Base-by-base conservation (phyloP, 768 basidiomycete genomes). In the Hydnomerulius pinastri region DNA sequence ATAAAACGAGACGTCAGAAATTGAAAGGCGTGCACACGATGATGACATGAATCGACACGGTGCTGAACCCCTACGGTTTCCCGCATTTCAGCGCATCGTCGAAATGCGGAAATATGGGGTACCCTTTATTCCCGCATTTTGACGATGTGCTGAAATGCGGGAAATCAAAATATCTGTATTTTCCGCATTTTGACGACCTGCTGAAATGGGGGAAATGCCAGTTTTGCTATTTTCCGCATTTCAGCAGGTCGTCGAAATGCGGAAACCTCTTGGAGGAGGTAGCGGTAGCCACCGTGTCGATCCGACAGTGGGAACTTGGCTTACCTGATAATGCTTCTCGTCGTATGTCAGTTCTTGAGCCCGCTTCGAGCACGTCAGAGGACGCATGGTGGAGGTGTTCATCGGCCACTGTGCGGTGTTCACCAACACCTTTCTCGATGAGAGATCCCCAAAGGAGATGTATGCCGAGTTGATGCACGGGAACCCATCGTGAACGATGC, bases 271-370 rank as follows among this genome's bases (percentile, higher is more conserved):
- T n/a, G n/a, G n/a, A n/a, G n/a, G n/a, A n/a, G n/a, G n/a, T n/a
- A n/a, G n/a, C n/a, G n/a, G n/a, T n/a, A n/a, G n/a, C n/a, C n/a
- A n/a, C n/a, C n/a, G n/a, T n/a, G n/a, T n/a, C n/a, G n/a, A n/a
- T n/a, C n/a, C n/a, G n/a, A n/a, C n/a, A n/a, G n/a, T 23, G 38
- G 38, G 15, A 39, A 10, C 10, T 7, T 9, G 8, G 7, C 21
- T 39, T 18, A 23, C 53, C 32, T 45, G 43, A n/a, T 20, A 13
- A 18, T 50, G 37, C 2, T 11, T 1, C 1, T 20, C 18, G 2
- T 44, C 38, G 25, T 50, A 54, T 1, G 48, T 50, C 10, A 50
- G 21, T 5, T 54, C 43, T 27, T 54, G 43, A 1, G 43, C 43
- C 0, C 27, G 17, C 1, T 7, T 28, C 0, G 33, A 50, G 0